Base-by-base conservation (phyloP, 331 rosid species). In the Saraca asoca region DNA sequence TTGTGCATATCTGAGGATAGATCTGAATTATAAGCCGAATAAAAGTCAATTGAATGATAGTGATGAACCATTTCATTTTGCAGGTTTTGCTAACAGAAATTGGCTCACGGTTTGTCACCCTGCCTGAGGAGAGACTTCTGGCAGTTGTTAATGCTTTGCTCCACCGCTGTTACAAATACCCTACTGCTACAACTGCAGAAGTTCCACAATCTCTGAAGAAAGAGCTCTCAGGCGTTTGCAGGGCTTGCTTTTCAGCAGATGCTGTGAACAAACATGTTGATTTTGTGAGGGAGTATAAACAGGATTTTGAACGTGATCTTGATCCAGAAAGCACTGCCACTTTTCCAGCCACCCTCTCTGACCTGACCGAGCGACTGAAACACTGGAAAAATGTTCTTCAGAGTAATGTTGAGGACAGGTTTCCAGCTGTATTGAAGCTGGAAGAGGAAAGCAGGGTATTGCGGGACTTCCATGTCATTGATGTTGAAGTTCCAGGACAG, bases 371-470 rank as follows among this genome's bases (percentile, higher is more conserved):
- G 76, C 84, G 88, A 57, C 74, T 94, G 75, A 94, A 94, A 79
- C 95, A 88, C 83, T 94, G 99, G 99, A 94, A 94, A 85, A 94
- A 86, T 82, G 84, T 94, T 70, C 96, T 94, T 51, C 99, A 94
- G 76, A 85, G 99, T 75, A 94, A 94, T 80, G 99, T 94, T 8
- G 99, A 94, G 82, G 99, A 94, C 73, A 85, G 99, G 82, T 90
- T 94, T 86, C 99, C 99, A 0, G 97, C 96, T 31, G 96, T 94
- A 35, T 72, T 90, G 82, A 94, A 88, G 75, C 82, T 94, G 75
- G 99, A 94, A 86, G 99, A 90, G 68, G 99, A 94, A 85, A 94
- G 99, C 81, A 79, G 83, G 91, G 99, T 94, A 62, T 71, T 94
- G 80, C 90, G 97, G 11, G 99, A 94, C 78, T 94, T 88, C 83